Evolutionary conservation across 768 basidiomycete species (phyloP).

Genomic region (Suillus luteus): DNA sequence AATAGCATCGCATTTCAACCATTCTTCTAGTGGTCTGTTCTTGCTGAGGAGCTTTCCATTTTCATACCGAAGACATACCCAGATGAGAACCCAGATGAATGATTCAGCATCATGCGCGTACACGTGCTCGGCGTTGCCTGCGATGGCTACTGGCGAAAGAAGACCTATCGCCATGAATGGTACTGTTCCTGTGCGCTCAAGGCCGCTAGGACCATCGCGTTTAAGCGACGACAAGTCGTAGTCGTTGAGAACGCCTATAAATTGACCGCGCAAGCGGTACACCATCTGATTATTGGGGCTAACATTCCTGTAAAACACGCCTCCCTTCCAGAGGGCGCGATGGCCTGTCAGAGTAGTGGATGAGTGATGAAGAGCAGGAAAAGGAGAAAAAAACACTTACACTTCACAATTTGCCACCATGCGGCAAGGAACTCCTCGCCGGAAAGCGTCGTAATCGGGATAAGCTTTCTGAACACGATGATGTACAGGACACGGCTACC

Average conservation of each 20-base stretch:
- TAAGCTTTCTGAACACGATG: not conserved
- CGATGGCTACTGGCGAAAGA: not conserved
- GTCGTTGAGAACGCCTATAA: not conserved
- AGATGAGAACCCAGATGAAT: conserved; percentile 8
- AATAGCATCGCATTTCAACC: not conserved
- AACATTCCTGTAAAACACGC: not conserved
- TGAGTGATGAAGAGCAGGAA: not conserved
- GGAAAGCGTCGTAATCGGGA: not conserved
- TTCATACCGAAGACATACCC: conserved; percentile 8
- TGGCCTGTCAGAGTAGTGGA: conserved; percentile 11
- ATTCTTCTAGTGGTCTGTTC: not conserved
- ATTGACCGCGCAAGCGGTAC: not conserved
- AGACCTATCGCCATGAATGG: conserved; percentile 15
- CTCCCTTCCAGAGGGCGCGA: conserved; percentile 7
- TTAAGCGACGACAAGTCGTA: conserved; percentile 12
- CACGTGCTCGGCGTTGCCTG: conserved; percentile 2
- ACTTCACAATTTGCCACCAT: conserved; percentile 12
- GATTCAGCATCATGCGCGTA: conserved; percentile 10
- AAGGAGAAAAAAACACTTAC: not conserved
- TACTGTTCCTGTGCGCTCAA: conserved; percentile 17
- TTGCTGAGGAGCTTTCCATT: conserved; percentile 2
- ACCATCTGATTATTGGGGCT: not conserved
- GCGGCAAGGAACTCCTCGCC: not conserved
- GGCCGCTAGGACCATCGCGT: not conserved
- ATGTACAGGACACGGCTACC: not conserved